Percentiles rank a stretch among this genome's conserved stretches.
phyloP scores from a whole-genome alignment of 1,284 basidiomycete genomes.

The Laetiporus sulphureus region DNA sequence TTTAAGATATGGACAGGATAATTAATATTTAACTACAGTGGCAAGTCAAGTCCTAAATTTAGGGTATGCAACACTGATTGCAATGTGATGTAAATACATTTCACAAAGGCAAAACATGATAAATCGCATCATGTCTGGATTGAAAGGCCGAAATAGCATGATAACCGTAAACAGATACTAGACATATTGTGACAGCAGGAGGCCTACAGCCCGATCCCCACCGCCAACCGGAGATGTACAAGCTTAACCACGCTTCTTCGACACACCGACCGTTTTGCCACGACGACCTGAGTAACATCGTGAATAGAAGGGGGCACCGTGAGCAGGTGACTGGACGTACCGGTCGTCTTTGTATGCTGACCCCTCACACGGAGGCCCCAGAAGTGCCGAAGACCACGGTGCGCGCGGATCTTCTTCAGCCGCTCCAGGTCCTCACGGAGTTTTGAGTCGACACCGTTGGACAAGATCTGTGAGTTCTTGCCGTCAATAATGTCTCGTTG shows the following conservation, averaged over 20 bases:
- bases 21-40: no score
- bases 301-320: neutral
- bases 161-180: slow-evolving; percentile 1
- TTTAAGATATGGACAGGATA: no score
- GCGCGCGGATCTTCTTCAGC: slow-evolving; percentile 98
- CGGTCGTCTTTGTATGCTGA: slow-evolving; percentile 99
- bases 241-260: slow-evolving; percentile 81
- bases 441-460: slow-evolving; percentile 98
- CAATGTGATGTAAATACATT: no score
- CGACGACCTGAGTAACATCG: slow-evolving; percentile 56
- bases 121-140: no score
- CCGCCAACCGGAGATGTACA: slow-evolving; percentile 7
- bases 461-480: slow-evolving; percentile 94
- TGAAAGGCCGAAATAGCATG: no score
- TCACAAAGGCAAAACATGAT: no score
- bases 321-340: slow-evolving; percentile 35
- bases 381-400: slow-evolving; percentile 97
- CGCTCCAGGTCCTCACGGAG: slow-evolving; percentile 98
- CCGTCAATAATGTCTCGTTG: slow-evolving; percentile 98
- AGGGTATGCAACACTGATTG: no score
- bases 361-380: slow-evolving; percentile 95
- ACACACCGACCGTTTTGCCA: slow-evolving; percentile 90
- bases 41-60: no score
- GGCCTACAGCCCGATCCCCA: neutral
- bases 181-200: neutral